These are phyloP conservation scores for Grosmannia penicillata DNA, from an alignment of 2,329 filamentous ascomycete species.

Conservation along the genomic window DNA sequence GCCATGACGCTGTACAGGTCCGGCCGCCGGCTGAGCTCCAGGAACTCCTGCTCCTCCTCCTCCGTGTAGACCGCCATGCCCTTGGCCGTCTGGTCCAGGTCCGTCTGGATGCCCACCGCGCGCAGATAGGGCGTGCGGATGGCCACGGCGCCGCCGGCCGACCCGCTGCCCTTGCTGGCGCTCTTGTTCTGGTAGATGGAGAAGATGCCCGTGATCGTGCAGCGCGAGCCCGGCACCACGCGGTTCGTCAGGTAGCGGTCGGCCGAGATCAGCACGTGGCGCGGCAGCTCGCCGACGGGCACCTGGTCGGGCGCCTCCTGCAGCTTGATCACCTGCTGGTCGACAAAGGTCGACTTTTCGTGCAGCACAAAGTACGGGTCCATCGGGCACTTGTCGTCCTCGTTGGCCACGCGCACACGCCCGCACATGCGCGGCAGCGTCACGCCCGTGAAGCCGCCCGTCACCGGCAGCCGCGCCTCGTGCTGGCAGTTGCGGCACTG, in stretches of 20 bases:
- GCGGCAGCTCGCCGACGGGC: constrained; percentile 85
- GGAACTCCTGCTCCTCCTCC: constrained; percentile 93
- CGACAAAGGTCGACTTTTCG: constrained; percentile 86
- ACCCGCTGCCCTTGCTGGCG: constrained; percentile 38
- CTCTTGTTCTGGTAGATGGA: constrained; percentile 94
- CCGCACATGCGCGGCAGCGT: constrained; percentile 69
- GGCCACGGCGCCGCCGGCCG: constrained; percentile 67
- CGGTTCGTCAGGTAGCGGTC: constrained; percentile 91
- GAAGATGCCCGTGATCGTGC: constrained; percentile 92
- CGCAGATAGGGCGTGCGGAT: constrained; percentile 91
- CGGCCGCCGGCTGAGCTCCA: constrained; percentile 75
- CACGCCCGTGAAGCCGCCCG: constrained; percentile 77
- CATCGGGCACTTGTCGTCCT: constrained; percentile 66
- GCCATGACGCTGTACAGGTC: constrained; percentile 89
- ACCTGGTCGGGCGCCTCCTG: constrained; percentile 97
- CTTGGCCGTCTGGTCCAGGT: constrained; percentile 78
- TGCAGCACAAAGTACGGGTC: constrained; percentile 95
- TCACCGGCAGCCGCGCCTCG: constrained; percentile 52
- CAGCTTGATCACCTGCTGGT: constrained; percentile 95
- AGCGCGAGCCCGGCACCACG: constrained; percentile 87
- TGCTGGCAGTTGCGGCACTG: constrained; percentile 79
- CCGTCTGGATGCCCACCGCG: constrained; percentile 81
- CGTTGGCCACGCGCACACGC: constrained; percentile 49
- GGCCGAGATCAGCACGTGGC: constrained; percentile 92
- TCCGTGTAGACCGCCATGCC: constrained; percentile 75